These are phyloP conservation scores for Cercospora brassicicola DNA, from an alignment of 2,329 filamentous ascomycete genomes.

Conservation along the genomic window DNA sequence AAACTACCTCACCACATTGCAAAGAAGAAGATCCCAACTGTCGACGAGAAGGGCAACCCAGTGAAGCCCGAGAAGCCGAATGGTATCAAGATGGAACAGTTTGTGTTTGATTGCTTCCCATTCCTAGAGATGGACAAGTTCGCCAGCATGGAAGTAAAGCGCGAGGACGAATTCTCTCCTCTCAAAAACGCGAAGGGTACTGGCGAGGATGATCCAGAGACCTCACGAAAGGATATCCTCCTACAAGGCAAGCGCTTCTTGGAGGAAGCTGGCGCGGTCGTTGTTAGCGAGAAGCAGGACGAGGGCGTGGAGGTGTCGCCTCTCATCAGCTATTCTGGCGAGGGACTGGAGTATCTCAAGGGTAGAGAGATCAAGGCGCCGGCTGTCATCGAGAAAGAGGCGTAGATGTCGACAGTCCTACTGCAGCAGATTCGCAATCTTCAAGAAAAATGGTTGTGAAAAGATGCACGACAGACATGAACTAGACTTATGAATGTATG, in stretches of 20 bases:
- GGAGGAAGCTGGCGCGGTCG: conserved; percentile 71
- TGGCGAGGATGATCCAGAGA: conserved; percentile 90
- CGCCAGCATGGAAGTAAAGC: conserved; percentile 90
- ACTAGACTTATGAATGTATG: conserved; percentile 6
- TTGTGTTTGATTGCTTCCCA: conserved; percentile 98
- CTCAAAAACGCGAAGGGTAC: conserved; percentile 87
- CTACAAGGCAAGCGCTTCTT: conserved; percentile 85
- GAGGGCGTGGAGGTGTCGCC: conserved; percentile 87
- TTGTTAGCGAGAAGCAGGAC: conserved; percentile 62
- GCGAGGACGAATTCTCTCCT: conserved; percentile 97
- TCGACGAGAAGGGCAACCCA: conserved; percentile 71
- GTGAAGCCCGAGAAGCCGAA: conserved; percentile 94
- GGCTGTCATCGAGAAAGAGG: conserved; percentile 63
- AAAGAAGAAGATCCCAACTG: conserved; percentile 94
- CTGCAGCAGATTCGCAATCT: neutral
- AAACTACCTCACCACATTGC: conserved; percentile 93
- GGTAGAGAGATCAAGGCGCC: conserved; percentile 62
- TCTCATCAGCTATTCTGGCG: conserved; percentile 79
- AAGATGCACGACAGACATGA: neutral
- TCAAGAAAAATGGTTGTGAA: neutral
- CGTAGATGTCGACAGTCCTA: conserved; percentile 3
- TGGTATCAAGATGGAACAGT: conserved; percentile 98
- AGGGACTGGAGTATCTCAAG: conserved; percentile 63
- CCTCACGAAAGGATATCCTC: conserved; percentile 88
- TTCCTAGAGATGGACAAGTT: conserved; percentile 83